Conservation (phyloP, 2,329 filamentous ascomycete species). For the Ascochyta viciae-villosae region DNA sequence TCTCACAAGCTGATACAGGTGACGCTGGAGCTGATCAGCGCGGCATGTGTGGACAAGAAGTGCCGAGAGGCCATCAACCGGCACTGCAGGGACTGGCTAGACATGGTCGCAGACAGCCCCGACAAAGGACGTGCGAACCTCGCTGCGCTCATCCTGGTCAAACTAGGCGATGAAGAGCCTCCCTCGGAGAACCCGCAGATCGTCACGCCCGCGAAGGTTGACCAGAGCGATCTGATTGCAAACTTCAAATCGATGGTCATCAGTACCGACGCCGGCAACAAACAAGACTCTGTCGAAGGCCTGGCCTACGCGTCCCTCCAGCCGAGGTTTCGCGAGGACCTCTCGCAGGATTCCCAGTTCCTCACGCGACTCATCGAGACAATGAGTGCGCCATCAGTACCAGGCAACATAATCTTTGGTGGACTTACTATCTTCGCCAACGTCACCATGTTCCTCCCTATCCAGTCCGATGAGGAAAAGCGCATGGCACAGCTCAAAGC, state of each 20-base stretch:
- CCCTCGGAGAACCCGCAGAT: conserved; percentile 40
- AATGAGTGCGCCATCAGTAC: conserved; percentile 52
- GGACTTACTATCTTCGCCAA: conserved; percentile 86
- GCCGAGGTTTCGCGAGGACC: conserved; percentile 81
- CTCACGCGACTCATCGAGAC: conserved; percentile 73
- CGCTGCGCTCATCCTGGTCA: conserved; percentile 63
- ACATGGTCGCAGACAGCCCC: conserved; percentile 77
- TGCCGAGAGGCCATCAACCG: conserved; percentile 86
- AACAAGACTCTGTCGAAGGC: conserved; percentile 82
- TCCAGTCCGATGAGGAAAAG: conserved; percentile 86
- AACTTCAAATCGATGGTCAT: conserved; percentile 70
- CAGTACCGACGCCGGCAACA: conserved; percentile 62
- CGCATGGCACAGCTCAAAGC: conserved; percentile 91
- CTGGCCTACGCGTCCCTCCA: conserved; percentile 91
- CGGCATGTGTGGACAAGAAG: conserved; percentile 82
- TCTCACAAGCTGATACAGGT: conserved; percentile 85
- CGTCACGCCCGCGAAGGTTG: conserved; percentile 40
- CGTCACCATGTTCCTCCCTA: conserved; percentile 79
- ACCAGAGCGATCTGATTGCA: conserved; percentile 59
- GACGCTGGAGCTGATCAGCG: conserved; percentile 87
- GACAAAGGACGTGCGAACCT: conserved; percentile 62
- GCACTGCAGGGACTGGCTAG: conserved; percentile 86
- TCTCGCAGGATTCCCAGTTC: conserved; percentile 72
- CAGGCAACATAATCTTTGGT: conserved; percentile 76
- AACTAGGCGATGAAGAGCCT: conserved; percentile 54